Conservation (phyloP, 75 land plant genomes). For the Pinus tabuliformis region DNA sequence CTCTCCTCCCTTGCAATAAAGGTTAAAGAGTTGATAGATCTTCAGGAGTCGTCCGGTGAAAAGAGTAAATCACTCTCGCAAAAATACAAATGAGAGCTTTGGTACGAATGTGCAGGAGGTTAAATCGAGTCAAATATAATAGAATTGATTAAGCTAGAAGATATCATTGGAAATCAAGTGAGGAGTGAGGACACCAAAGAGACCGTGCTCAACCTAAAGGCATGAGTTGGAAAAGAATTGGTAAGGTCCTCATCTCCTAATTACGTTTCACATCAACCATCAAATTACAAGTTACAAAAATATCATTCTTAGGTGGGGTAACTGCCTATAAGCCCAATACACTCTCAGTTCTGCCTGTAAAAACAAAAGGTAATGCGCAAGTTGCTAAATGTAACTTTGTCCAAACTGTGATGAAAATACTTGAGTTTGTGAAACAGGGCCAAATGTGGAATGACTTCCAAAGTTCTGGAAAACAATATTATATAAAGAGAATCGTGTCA, state of each 20-base stretch:
- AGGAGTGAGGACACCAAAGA: background rate
- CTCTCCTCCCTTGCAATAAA: background rate
- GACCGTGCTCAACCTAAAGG: background rate
- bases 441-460: too few species aligned
- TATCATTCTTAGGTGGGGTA: background rate
- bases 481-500: too few species aligned
- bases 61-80: background rate
- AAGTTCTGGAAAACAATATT: too few species aligned
- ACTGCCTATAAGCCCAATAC: background rate
- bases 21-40: background rate
- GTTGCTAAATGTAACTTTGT: background rate
- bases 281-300: background rate
- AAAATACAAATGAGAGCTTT: background rate
- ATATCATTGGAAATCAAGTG: background rate
- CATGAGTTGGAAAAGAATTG: background rate
- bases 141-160: background rate
- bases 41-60: background rate
- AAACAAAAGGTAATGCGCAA: background rate
- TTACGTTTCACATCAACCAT: background rate
- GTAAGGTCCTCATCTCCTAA: background rate
- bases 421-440: too few species aligned
- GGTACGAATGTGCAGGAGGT: background rate
- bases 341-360: background rate
- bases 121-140: background rate
- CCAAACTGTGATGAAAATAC: background rate